Base-by-base conservation (phyloP, 768 basidiomycete genomes). In the Cystobasidium onofrii region DNA sequence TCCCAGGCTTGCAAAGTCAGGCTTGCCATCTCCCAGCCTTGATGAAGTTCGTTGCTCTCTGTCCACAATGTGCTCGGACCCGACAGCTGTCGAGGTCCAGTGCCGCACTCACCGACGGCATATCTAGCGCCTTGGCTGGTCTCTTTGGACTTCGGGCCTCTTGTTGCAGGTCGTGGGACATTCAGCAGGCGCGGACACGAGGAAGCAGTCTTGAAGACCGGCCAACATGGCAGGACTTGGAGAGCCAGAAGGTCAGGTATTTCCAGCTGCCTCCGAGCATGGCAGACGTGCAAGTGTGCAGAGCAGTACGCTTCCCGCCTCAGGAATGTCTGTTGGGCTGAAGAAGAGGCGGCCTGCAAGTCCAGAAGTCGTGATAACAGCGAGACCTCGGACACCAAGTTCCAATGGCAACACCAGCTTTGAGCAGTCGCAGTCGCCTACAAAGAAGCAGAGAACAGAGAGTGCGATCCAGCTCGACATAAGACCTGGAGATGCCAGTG, bases 401-500 rank as follows among this genome's bases (percentile, higher is more conserved):
- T 29, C 25, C 33, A 27, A 60, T 27, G 27, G 15, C 25, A 34
- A 60, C 57, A 60, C 17, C 33, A 29, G 29, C 57, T 60, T 27
- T 13, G 57, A 60, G 29, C 57, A 60, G 57, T 60, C 57, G 57
- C 57, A 60, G 27, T 60, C 57, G 27, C 57, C 57, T 29, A 60
- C 57, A 15, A 60, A 60, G 57, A 60, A 60, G 57, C 57, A 60
- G 23, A 27, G 57, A 29, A 60, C 57, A 29, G 57, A 29, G 33
- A 29, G 13, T 12, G 57, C 15, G 10, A 2, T 29, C 31, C 2
- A 4, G 6, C 4, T 60, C 23, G 18, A 50, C 18, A 50, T 7
- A 3, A 7, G 46, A 50, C 3, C 3, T 20, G 46, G 3, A 4
- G 46, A 50, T 50, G 46, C 46, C 25, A 60, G 57, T 29, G 2